Evolutionary conservation across 164 flowering plant species (phyloP).

Genomic region (Vitis riparia): DNA sequence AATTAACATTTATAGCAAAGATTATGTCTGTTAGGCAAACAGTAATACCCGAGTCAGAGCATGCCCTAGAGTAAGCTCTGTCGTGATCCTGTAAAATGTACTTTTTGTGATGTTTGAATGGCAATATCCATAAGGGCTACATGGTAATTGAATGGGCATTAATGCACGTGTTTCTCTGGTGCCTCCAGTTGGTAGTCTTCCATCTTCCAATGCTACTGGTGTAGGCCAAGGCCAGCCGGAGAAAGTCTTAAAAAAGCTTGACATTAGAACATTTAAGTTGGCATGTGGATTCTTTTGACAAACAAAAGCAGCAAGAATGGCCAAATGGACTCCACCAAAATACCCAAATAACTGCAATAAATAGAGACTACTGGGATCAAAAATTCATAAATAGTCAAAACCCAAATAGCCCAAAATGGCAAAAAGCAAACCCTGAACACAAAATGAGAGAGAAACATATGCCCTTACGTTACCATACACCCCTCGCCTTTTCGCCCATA

Average conservation of each 20-base stretch:
- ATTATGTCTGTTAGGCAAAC: background rate
- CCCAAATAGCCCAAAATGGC: background rate
- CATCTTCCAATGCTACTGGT: slow-evolving; percentile 48
- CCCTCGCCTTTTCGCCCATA: slow-evolving; percentile 63
- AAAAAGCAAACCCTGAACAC: background rate
- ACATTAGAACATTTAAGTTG: slow-evolving; percentile 31
- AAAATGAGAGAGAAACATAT: background rate
- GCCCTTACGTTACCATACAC: slow-evolving; percentile 55
- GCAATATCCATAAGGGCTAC: slow-evolving; percentile 42
- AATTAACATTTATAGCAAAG: background rate
- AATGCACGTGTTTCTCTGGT: slow-evolving; percentile 16
- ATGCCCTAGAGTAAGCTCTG: slow-evolving; percentile 44
- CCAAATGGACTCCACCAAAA: slow-evolving; percentile 63
- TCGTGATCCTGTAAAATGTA: slow-evolving; percentile 45
- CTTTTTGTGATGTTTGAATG: slow-evolving; percentile 49
- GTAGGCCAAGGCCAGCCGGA: slow-evolving; percentile 59
- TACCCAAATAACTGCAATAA: slow-evolving; percentile 51
- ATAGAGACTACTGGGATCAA: background rate
- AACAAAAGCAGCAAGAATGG: slow-evolving; percentile 50
- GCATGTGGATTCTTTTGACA: slow-evolving; percentile 47
- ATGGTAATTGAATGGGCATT: slow-evolving; percentile 61
- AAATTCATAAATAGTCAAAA: background rate
- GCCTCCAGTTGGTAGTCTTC: slow-evolving; percentile 12
- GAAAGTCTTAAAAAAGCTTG: slow-evolving; percentile 46
- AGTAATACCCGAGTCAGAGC: slow-evolving; percentile 39